Evolutionary conservation across 306 rosid genomes (phyloP), one percentile per base, ranked within the genome.

Genomic region (Pterocarpus santalinus): DNA sequence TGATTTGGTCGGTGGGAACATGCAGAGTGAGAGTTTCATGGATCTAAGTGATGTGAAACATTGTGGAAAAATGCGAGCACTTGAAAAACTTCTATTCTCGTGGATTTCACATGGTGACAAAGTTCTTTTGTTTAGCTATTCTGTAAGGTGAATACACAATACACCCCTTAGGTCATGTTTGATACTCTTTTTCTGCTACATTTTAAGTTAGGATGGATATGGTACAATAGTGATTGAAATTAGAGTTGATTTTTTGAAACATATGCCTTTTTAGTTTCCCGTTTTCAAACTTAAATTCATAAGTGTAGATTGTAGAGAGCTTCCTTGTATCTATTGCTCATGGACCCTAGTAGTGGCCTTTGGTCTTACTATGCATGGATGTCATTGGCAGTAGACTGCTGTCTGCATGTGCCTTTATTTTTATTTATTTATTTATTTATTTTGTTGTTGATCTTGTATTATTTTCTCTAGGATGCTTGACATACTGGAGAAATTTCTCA

Each of bases 51-150:
- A 95, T 83, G 97, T 90, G 69, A 84, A 83, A 81, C 86, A 95
- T 84, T 92, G 98, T 80, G 98, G 98, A 8, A 92, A 95, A 92
- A 92, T 95, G 98, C 81, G 97, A 75, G 97, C 92, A 17, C 86
- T 95, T 78, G 98, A 92, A 76, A 92, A 91, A 61, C 84, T 95
- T 57, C 67, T 95, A 80, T 82, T 55, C 65, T 88, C 98, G 34
- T 95, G 98, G 98, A 74, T 86, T 80, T 83, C 88, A 57, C 86
- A 82, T 34, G 91, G 98, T n/a, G 97, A 95, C 86, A 95, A 95
- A 89, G 88, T 92, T 84, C 98, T 95, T 81, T 67, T 95, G 89
- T 95, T 95, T 86, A 95, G 98, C 86, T 91, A 92, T 85, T 95
- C 95, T 58, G 98, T 92, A 85, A 91, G 97, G 98, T 95, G 73